phyloP scores from a whole-genome alignment of 2,329 filamentous ascomycete species.

The Neonectria magnoliae region DNA sequence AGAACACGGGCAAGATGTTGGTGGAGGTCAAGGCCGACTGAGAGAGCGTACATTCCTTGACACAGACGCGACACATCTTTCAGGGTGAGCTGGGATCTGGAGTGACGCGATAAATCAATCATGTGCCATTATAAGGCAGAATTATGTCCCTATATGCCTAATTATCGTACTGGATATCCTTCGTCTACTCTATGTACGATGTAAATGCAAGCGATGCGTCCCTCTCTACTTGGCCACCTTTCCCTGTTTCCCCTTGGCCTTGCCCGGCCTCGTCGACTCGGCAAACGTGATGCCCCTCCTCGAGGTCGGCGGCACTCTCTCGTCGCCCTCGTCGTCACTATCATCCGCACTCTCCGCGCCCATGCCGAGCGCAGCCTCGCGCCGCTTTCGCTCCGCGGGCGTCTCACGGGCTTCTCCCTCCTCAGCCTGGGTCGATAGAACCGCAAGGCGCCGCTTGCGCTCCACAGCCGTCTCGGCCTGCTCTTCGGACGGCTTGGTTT shows the following conservation, averaged over 20 bases:
- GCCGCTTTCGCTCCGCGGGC: constrained; percentile 76
- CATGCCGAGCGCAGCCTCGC: constrained; percentile 78
- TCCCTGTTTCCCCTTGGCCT: constrained; percentile 27
- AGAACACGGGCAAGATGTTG: constrained; percentile 70
- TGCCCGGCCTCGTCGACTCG: constrained; percentile 50
- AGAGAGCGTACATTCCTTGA: no score
- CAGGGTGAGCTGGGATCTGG: background rate
- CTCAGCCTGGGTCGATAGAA: constrained; percentile 55
- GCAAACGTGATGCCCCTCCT: constrained; percentile 71
- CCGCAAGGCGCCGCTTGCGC: constrained; percentile 70
- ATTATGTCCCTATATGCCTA: constrained; percentile 15
- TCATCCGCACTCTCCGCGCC: constrained; percentile 61
- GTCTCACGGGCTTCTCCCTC: constrained; percentile 68
- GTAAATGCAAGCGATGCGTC: constrained; percentile 28
- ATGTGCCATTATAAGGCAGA: constrained; percentile 10
- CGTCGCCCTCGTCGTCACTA: constrained; percentile 64
- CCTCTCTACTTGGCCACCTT: constrained; percentile 10
- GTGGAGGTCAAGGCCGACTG: constrained; percentile 41
- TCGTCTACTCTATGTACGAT: constrained; percentile 32
- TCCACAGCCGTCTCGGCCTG: constrained; percentile 75
- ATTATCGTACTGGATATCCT: constrained; percentile 22
- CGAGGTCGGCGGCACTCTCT: constrained; percentile 58
- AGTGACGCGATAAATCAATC: constrained; percentile 10
- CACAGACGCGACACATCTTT: background rate
- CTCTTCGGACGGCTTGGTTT: constrained; percentile 35